Base-by-base conservation (phyloP, 192 early-diverging fungal genomes). In the Podila verticillata region DNA sequence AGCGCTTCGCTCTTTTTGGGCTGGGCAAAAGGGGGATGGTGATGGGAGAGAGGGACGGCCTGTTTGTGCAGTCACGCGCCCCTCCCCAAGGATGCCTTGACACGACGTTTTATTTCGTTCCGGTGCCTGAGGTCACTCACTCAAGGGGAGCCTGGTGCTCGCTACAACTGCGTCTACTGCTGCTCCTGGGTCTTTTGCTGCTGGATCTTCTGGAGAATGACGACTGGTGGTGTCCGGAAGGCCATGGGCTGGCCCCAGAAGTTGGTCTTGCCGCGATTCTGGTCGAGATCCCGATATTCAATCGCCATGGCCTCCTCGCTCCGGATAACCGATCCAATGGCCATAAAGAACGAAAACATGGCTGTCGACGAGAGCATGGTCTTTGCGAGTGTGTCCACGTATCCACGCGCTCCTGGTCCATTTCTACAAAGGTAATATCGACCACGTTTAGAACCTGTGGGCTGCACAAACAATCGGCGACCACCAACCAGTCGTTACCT, bases 261-360 rank as follows among this genome's bases (percentile, higher is more conserved):
- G 22, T 47, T 78, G 34, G 68, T 77, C 63, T 65, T 70, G 28
- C 39, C 63, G 10, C 49, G 63, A 61, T 72, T 72, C 65, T 79
- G 68, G 51, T 79, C 44, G 65, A 80, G 26, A 4, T 65, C 36
- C 7, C 36, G 60, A 64, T 80, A 72, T 65, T 72, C 82, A 63
- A 84, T 67, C 57, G 79, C 66, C 49, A 65, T n/a, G 5, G 69
- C 65, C 49, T 74, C 82, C 66, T 89, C 88, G 22, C 82, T 82
- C 39, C 86, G 83, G 68, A 89, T 86, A 9, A 86, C 83, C 26
- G 89, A 86, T 36, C 86, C 86, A 68, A 88, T 84, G 22, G 84
- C 79, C 92, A 95, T 93, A 61, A 95, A 95, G 62, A 93, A 91
- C 24, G 91, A 93, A 84, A 95, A 95, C 31, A 90, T 92, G n/a